Evolutionary conservation across 2,329 filamentous ascomycete species (phyloP).

Genomic region (Trichoderma sp.): DNA sequence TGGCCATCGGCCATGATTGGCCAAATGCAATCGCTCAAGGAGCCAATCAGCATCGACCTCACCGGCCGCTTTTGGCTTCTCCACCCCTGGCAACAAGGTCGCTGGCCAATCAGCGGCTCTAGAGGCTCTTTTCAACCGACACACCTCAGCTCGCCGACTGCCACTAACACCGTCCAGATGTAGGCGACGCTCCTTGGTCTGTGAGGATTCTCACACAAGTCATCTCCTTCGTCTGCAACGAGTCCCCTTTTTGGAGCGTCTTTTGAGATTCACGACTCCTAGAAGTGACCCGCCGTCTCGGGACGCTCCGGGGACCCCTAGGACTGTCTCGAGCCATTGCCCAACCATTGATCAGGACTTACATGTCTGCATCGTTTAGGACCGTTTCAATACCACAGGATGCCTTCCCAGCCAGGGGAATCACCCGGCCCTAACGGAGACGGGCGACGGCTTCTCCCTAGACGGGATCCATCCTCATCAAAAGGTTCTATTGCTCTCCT

Average conservation of each 20-base stretch:
- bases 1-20: slow-evolving; percentile 25
- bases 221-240: slow-evolving; percentile 24
- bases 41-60: slow-evolving; percentile 29
- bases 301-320: slow-evolving; percentile 26
- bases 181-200: slow-evolving; percentile 14
- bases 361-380: slow-evolving; percentile 18
- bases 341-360: slow-evolving; percentile 37
- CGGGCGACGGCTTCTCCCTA: slow-evolving; percentile 26
- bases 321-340: slow-evolving; percentile 29
- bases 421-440: slow-evolving; percentile 26
- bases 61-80: slow-evolving; percentile 28
- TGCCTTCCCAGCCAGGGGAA: slow-evolving; percentile 30
- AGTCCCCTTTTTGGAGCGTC: slow-evolving; percentile 28
- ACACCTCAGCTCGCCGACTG: slow-evolving; percentile 38
- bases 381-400: slow-evolving; percentile 11
- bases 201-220: slow-evolving; percentile 21
- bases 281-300: slow-evolving; percentile 30
- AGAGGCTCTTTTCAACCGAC: slow-evolving; percentile 36
- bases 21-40: not conserved
- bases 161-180: slow-evolving; percentile 23
- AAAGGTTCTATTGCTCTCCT: slow-evolving; percentile 2
- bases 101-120: slow-evolving; percentile 36
- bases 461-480: slow-evolving; percentile 19
- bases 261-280: slow-evolving; percentile 29
- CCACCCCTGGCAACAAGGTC: slow-evolving; percentile 30